A percentile compares a stretch with the other conserved stretches of the same genome.
These are phyloP conservation scores for Fusarium annulatum DNA, from an alignment of 2,329 filamentous ascomycete species.

Conservation along the genomic window DNA sequence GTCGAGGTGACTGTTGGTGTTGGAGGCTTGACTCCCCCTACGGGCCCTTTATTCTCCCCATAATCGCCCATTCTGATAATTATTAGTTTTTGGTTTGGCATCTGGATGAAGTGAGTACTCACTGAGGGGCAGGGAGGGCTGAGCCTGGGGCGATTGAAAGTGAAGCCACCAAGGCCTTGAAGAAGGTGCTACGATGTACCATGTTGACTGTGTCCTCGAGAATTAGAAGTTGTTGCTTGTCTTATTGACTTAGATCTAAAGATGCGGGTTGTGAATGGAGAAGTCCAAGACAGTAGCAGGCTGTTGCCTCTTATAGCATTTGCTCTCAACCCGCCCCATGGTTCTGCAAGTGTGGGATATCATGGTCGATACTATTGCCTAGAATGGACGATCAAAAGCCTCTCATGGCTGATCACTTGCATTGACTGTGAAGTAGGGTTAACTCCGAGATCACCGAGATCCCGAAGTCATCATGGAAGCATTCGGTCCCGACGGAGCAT, in stretches of 20 bases:
- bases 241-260: background rate
- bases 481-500: background rate
- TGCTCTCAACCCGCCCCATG: background rate
- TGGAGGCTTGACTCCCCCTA: conserved; percentile 8
- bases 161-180: background rate
- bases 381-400: background rate
- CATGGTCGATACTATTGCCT: background rate
- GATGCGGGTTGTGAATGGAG: background rate
- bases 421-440: background rate
- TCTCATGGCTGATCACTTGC: background rate
- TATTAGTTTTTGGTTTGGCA: background rate
- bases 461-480: conserved; percentile 1
- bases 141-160: background rate
- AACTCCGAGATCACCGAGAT: background rate
- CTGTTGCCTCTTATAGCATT: background rate
- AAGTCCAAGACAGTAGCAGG: no score
- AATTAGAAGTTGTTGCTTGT: background rate
- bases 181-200: background rate
- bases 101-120: background rate
- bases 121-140: conserved; percentile 9
- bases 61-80: conserved; percentile 7
- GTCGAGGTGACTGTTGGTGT: conserved; percentile 17
- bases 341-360: no score
- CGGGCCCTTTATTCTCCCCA: conserved; percentile 14
- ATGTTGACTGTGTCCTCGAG: background rate